Conservation (phyloP, 2,329 filamentous ascomycete species). For the Paecilomyces variotii region DNA sequence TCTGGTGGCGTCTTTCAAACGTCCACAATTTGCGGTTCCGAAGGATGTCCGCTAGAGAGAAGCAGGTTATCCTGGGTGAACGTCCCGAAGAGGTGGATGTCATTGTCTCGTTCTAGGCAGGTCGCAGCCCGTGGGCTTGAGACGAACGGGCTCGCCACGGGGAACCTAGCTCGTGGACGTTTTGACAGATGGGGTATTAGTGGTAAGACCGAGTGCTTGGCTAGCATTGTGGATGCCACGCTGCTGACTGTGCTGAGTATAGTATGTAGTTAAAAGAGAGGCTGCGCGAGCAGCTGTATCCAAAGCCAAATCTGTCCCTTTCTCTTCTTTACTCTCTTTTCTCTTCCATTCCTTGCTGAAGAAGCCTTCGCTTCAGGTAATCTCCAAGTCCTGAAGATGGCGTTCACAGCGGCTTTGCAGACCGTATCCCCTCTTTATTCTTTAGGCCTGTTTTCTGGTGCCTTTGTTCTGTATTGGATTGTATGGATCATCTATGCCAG, state of each 20-base stretch:
- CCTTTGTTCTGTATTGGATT: conserved; percentile 5
- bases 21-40: neutral
- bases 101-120: neutral
- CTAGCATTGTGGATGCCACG: neutral
- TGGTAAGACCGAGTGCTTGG: neutral
- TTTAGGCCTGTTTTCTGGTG: neutral
- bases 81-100: neutral
- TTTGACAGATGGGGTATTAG: neutral
- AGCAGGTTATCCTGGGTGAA: neutral
- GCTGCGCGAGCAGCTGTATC: neutral
- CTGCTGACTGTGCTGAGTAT: neutral
- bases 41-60: neutral
- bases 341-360: neutral
- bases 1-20: neutral
- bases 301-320: neutral
- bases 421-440: neutral
- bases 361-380: neutral
- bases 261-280: neutral
- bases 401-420: neutral
- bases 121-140: neutral
- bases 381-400: neutral
- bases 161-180: neutral
- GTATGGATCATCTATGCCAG: conserved; percentile 19
- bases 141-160: neutral
- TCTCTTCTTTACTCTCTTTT: neutral